These are phyloP conservation scores for Phytophthora europaea DNA, from an alignment of 352 stramenopile species.

Conservation along the genomic window DNA sequence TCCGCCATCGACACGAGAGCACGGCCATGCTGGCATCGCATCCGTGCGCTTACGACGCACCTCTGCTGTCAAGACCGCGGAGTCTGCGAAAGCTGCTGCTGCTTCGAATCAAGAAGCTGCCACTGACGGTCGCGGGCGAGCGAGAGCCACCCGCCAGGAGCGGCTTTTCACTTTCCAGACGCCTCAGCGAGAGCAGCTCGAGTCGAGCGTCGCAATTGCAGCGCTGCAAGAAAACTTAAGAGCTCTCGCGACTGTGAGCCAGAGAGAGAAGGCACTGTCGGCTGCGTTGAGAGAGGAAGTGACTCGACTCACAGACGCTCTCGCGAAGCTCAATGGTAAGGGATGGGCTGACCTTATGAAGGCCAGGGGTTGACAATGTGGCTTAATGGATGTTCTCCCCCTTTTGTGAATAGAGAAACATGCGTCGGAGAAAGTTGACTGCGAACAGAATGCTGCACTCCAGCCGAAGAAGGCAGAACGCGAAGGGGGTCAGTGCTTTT, in stretches of 20 bases:
- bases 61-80: constrained; percentile 11
- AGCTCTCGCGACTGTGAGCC: constrained; percentile 51
- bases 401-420: constrained; percentile 42
- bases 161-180: constrained; percentile 37
- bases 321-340: constrained; percentile 54
- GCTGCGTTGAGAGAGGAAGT: constrained; percentile 52
- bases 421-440: constrained; percentile 58
- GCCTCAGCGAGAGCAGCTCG: constrained; percentile 42
- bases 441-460: constrained; percentile 48
- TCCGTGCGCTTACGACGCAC: constrained; percentile 40
- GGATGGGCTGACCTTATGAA: not conserved
- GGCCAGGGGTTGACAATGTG: not conserved
- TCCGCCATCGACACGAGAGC: constrained; percentile 27
- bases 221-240: constrained; percentile 63
- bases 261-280: constrained; percentile 60
- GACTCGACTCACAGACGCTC: constrained; percentile 35
- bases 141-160: constrained; percentile 14
- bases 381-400: not conserved
- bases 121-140: not conserved
- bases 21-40: constrained; percentile 24
- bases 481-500: constrained; percentile 28
- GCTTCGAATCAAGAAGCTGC: constrained; percentile 33
- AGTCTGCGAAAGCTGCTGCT: not conserved
- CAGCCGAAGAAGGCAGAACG: constrained; percentile 37
- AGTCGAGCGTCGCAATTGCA: constrained; percentile 38